Percentiles rank a stretch among this genome's conserved stretches.
Evolutionary conservation across 495 filamentous ascomycete genomes (phyloP).

Genomic region (Lophiostoma macrostomum): DNA sequence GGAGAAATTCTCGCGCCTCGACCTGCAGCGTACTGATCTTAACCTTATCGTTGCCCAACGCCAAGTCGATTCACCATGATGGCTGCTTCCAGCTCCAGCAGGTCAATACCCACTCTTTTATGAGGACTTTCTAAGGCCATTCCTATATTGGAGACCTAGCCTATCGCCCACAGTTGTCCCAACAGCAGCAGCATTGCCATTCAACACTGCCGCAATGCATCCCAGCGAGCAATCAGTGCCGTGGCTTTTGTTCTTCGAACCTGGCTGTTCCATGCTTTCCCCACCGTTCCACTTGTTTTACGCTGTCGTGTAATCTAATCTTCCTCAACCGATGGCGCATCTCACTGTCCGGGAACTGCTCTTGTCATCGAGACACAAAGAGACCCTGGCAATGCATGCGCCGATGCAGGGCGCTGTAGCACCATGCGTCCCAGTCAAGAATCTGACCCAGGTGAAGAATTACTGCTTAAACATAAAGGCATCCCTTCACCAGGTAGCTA

Average conservation of each 20-base stretch:
- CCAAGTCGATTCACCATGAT: background rate
- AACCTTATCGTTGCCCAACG: background rate
- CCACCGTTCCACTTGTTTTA: slow-evolving; percentile 1
- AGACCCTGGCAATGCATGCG: background rate
- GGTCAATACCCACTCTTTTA: too few species aligned
- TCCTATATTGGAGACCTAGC: too few species aligned
- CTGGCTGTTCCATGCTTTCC: background rate
- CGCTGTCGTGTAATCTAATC: background rate
- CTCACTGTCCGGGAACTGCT: background rate
- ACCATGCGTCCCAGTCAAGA: slow-evolving; percentile 11
- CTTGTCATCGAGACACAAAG: background rate
- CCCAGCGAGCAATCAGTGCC: background rate
- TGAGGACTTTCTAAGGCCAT: too few species aligned
- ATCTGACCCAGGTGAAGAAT: slow-evolving; percentile 8
- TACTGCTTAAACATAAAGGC: slow-evolving; percentile 3
- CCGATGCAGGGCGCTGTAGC: slow-evolving; percentile 9
- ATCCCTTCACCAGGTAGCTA: too few species aligned
- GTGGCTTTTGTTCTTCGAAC: too few species aligned
- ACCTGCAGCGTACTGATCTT: slow-evolving; percentile 14
- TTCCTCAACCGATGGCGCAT: background rate
- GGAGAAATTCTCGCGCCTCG: slow-evolving; percentile 13
- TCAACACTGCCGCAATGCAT: slow-evolving; percentile 10
- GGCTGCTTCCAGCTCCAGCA: background rate
- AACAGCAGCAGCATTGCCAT: background rate
- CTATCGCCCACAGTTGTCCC: slow-evolving; percentile 6